phyloP scores from a whole-genome alignment of 345 rosid species.

The Passiflora organensis region DNA sequence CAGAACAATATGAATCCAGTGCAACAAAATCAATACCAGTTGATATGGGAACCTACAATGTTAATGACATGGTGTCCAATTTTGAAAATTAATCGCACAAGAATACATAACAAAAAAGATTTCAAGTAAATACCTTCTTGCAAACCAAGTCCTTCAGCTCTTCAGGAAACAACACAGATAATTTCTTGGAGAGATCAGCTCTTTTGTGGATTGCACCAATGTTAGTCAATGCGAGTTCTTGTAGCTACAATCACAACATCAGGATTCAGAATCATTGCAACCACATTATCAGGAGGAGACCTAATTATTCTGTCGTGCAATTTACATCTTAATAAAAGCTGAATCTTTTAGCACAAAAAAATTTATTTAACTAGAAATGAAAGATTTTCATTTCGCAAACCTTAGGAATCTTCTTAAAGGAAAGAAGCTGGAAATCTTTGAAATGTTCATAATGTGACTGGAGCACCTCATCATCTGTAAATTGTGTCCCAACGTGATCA shows the following conservation, averaged over 20 bases:
- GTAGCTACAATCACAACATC: constrained; percentile 44
- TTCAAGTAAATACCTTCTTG: constrained; percentile 55
- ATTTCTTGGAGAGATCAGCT: constrained; percentile 77
- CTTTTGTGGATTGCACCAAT: constrained; percentile 83
- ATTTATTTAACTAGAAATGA: constrained; percentile 8
- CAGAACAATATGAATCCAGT: too few species aligned
- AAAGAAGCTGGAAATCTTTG: constrained; percentile 84
- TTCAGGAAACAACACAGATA: constrained; percentile 66
- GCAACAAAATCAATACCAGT: too few species aligned
- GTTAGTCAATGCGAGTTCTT: constrained; percentile 81
- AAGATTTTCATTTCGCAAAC: constrained; percentile 31
- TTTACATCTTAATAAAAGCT: constrained; percentile 1
- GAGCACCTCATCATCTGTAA: constrained; percentile 91
- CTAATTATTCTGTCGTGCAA: neutral
- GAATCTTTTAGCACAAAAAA: constrained; percentile 4
- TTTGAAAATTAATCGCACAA: neutral
- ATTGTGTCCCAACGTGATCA: constrained; percentile 91
- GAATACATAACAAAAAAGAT: neutral
- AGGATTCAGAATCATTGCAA: neutral
- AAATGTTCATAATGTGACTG: constrained; percentile 79
- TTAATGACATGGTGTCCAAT: too few species aligned
- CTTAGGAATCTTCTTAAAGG: constrained; percentile 90
- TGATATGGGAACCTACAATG: too few species aligned
- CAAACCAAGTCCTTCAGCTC: constrained; percentile 92
- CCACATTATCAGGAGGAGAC: constrained; percentile 9